A percentile compares a stretch with the other conserved stretches of the same genome.
Conservation (phyloP, 2,329 filamentous ascomycete species). For the Calonectria pteridis region DNA sequence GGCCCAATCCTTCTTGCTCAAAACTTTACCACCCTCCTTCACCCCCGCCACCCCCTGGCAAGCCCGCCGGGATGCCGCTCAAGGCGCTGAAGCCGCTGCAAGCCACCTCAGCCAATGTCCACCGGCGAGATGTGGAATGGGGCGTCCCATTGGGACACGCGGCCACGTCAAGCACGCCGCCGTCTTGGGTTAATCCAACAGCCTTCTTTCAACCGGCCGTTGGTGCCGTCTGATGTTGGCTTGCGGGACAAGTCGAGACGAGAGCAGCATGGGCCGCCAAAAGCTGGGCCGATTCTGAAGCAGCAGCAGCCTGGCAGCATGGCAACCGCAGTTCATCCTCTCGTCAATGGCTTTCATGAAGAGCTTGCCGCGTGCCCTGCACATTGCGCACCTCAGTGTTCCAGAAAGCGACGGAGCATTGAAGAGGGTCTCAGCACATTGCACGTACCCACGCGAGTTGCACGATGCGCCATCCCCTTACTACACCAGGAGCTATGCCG, state of each 20-base stretch:
- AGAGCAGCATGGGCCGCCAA: background rate
- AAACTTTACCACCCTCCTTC: slow-evolving; percentile 16
- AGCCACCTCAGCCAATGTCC: slow-evolving; percentile 45
- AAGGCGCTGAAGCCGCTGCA: slow-evolving; percentile 40
- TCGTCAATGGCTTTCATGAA: background rate
- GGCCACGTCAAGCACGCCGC: slow-evolving; percentile 34
- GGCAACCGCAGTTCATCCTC: background rate
- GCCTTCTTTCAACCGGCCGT: slow-evolving; percentile 11
- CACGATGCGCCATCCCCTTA: slow-evolving; percentile 9
- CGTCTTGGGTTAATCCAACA: slow-evolving; percentile 20
- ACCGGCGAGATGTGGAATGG: slow-evolving; percentile 42
- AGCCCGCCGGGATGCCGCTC: slow-evolving; percentile 30
- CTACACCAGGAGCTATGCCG: slow-evolving; percentile 5
- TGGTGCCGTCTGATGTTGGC: slow-evolving; percentile 5
- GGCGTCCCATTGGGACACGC: slow-evolving; percentile 41
- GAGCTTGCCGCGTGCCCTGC: background rate
- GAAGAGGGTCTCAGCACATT: slow-evolving; percentile 14
- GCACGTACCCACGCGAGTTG: background rate
- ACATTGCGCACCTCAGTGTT: background rate
- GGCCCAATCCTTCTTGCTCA: slow-evolving; percentile 14
- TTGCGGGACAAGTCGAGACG: background rate
- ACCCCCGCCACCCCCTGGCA: slow-evolving; percentile 21
- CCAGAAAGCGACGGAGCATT: background rate
- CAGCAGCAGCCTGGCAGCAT: slow-evolving; percentile 2
- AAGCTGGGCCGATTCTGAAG: slow-evolving; percentile 14